Base-by-base conservation (phyloP, 768 basidiomycete species). In the Cubamyces sp. region DNA sequence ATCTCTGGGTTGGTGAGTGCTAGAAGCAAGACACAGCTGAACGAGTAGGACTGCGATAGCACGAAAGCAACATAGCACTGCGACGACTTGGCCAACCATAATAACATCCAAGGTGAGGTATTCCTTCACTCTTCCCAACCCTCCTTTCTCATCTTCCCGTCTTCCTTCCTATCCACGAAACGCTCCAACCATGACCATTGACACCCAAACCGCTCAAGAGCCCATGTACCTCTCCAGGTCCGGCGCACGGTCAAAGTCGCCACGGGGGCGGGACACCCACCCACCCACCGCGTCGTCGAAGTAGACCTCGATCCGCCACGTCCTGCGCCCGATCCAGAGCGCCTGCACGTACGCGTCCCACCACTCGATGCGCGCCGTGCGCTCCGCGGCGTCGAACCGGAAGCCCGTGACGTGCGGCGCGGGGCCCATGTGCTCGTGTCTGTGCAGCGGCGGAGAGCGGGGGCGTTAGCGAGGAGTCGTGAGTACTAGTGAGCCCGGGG, bases 361-460 rank as follows among this genome's bases (percentile, higher is more conserved):
- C 52, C 60, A 61, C 34, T 61, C 60, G 21, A 61, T 53, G 43
- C 45, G 51, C 8, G 42, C 50, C 11, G 40, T 51, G 5, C 25
- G 16, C 41, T 12, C 30, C 18, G 16, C n/a, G 3, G 9, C 26
- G 42, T 42, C 26, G 43, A 54, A 54, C 15, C 45, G 41, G 34
- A 23, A 61, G 41, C 39, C 60, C 5, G 37, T 28, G n/a, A 61
- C 60, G 34, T 46, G 25, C 16, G 60, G 60, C 21, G 43, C 45
- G 15, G 60, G 60, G 12, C 60, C 60, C 43, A 61, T 28, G 30
- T 47, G 54, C 16, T 54, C 52, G 45, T 51, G 42, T 16, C 58
- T 60, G 55, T 18, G 7, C 4, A 37, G 7, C 8, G 8, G 9
- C 34, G 34, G 34, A 34, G 9, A 9, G 34, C 9, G 34, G 34